Conservation (phyloP, 345 rosid genomes). For the Rhodamnia rubescens region DNA sequence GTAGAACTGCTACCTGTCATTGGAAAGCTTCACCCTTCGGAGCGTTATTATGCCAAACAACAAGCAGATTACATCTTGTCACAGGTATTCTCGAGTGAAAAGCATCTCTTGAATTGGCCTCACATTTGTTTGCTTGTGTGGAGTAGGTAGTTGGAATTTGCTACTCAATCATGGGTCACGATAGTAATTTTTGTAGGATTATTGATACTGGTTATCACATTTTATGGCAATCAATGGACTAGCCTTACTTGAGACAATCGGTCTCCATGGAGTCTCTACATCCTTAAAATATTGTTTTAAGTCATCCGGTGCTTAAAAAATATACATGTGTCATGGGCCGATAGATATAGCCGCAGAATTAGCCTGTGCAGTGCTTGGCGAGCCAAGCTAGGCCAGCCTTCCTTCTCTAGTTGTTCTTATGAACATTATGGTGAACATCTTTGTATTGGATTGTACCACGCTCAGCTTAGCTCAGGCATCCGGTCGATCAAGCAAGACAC, state of each 20-base stretch:
- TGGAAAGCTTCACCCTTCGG: slow-evolving; percentile 90
- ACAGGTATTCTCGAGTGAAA: slow-evolving; percentile 36
- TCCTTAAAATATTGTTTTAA: not conserved
- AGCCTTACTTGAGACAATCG: not conserved
- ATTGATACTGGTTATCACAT: not conserved
- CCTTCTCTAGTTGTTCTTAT: too few relatives aligned
- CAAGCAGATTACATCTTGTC: slow-evolving; percentile 85
- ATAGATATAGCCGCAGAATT: too few relatives aligned
- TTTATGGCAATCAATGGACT: not conserved
- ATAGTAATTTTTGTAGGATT: not conserved
- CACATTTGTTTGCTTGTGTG: not conserved
- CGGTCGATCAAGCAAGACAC: too few relatives aligned
- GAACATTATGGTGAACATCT: too few relatives aligned
- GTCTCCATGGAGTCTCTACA: not conserved
- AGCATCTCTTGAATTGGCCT: not conserved
- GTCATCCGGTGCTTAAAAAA: not conserved
- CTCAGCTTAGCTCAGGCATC: too few relatives aligned
- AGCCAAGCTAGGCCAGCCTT: too few relatives aligned
- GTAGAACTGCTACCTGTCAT: slow-evolving; percentile 65
- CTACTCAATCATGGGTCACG: not conserved
- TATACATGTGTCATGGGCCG: too few relatives aligned
- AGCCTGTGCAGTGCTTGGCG: too few relatives aligned
- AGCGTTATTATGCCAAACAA: slow-evolving; percentile 85
- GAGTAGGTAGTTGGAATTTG: not conserved
- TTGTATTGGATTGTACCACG: too few relatives aligned